phyloP scores from a whole-genome alignment of 805 yeast genomes.

The Pichia eremophila region DNA sequence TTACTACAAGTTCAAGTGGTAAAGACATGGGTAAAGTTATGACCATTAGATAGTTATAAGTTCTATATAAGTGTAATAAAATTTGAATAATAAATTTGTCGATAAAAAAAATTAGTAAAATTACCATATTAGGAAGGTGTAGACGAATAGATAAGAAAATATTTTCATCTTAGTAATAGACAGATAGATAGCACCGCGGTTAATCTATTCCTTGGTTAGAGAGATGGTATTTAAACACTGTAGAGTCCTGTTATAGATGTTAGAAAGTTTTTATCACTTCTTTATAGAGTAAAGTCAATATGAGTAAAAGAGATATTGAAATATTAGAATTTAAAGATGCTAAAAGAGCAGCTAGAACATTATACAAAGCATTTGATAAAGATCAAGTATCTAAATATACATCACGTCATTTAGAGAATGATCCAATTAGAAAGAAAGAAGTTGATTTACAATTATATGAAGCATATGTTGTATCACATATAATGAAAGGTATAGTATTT shows the following conservation, averaged over 20 bases:
- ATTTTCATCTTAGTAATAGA: too few species aligned
- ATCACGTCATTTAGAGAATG: slow-evolving; percentile 25
- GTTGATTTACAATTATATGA: slow-evolving; percentile 38
- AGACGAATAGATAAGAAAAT: too few species aligned
- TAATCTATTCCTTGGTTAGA: too few species aligned
- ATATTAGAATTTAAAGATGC: slow-evolving; percentile 21
- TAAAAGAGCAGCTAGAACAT: slow-evolving; percentile 27
- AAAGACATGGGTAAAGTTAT: slow-evolving; percentile 42
- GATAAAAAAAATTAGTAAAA: too few species aligned
- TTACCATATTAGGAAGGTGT: too few species aligned
- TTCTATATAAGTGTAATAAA: too few species aligned
- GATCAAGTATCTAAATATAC: slow-evolving; percentile 27
- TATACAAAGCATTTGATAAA: slow-evolving; percentile 26
- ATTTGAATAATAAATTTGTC: too few species aligned
- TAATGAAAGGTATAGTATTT: slow-evolving; percentile 39
- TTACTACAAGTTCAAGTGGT: slow-evolving; percentile 27
- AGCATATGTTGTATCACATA: slow-evolving; percentile 42
- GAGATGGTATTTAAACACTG: too few species aligned
- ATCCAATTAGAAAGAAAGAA: slow-evolving; percentile 23
- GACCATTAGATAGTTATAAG: slow-evolving; percentile 34
- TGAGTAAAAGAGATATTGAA: slow-evolving; percentile 18
- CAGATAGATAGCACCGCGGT: too few species aligned
- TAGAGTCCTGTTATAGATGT: too few species aligned
- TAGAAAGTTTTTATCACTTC: too few species aligned
- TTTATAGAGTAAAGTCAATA: not conserved